Evolutionary conservation across 2,329 filamentous ascomycete genomes (phyloP).

Genomic region (Paraphaeosphaeria minitans): DNA sequence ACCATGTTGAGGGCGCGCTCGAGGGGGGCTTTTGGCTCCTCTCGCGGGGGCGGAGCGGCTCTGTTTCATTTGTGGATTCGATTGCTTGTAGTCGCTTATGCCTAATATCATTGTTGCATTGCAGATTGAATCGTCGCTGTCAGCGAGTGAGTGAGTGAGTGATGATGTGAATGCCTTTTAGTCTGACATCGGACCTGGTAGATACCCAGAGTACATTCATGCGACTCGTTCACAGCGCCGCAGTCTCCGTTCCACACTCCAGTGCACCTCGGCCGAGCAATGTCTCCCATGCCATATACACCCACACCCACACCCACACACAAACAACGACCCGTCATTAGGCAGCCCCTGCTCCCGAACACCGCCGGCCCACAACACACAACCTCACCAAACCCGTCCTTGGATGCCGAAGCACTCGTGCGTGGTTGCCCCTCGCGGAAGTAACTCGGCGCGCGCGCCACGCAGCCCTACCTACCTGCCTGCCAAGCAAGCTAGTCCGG

Average conservation of each 20-base stretch:
- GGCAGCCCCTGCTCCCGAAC: background rate
- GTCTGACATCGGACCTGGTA: too few species aligned
- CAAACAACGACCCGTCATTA: background rate
- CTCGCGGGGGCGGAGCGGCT: background rate
- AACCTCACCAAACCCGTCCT: background rate
- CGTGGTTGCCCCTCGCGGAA: conserved; percentile 10
- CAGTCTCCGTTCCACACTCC: background rate
- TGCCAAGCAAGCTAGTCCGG: background rate
- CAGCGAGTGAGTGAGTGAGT: background rate
- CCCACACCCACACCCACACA: background rate
- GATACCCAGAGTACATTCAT: too few species aligned
- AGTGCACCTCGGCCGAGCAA: background rate
- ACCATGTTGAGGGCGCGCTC: conserved; percentile 8
- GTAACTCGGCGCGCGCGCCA: background rate
- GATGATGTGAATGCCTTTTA: too few species aligned
- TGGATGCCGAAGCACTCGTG: background rate
- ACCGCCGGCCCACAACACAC: too few species aligned
- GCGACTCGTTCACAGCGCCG: background rate
- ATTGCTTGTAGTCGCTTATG: background rate
- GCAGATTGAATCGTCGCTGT: background rate
- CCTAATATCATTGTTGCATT: conserved; percentile 1
- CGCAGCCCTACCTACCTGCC: background rate
- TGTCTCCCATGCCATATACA: background rate
- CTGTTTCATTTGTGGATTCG: background rate
- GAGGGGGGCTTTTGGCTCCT: background rate